A percentile compares a stretch with the other conserved stretches of the same genome.
Conservation (phyloP, 2,329 filamentous ascomycete species). For the Alternaria longipes region DNA sequence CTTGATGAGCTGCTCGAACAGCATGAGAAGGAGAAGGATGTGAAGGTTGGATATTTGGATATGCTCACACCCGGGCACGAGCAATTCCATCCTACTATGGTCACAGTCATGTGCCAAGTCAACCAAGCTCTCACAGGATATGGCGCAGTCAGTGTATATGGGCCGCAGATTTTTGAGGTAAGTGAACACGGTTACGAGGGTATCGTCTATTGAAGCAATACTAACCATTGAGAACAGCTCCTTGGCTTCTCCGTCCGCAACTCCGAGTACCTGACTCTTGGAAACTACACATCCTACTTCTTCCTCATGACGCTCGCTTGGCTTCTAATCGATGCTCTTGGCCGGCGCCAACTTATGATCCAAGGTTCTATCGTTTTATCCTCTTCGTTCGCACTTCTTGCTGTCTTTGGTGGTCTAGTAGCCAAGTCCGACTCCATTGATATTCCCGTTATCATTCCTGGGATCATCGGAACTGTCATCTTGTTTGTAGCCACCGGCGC, state of each 20-base stretch:
- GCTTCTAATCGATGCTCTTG: constrained; percentile 66
- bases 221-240: constrained; percentile 64
- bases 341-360: constrained; percentile 63
- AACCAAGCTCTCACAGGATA: constrained; percentile 69
- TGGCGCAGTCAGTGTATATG: constrained; percentile 69
- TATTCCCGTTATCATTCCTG: constrained; percentile 55
- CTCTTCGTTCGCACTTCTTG: constrained; percentile 61
- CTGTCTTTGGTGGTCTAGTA: constrained; percentile 61
- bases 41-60: constrained; percentile 62
- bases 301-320: constrained; percentile 69
- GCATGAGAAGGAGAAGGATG: constrained; percentile 60
- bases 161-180: constrained; percentile 68
- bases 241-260: constrained; percentile 63
- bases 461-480: constrained; percentile 61
- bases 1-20: constrained; percentile 62
- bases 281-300: constrained; percentile 70
- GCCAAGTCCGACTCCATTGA: constrained; percentile 49
- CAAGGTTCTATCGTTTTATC: constrained; percentile 62
- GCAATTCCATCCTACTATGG: constrained; percentile 68
- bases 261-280: constrained; percentile 67
- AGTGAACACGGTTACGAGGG: background rate
- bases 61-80: constrained; percentile 65
- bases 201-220: constrained; percentile 16
- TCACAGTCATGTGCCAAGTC: constrained; percentile 70
- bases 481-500: constrained; percentile 67